Percentiles rank a stretch among this genome's conserved stretches.
These are phyloP conservation scores for Colletotrichum sp. DNA, from an alignment of 2,329 filamentous ascomycete genomes.

Conservation along the genomic window DNA sequence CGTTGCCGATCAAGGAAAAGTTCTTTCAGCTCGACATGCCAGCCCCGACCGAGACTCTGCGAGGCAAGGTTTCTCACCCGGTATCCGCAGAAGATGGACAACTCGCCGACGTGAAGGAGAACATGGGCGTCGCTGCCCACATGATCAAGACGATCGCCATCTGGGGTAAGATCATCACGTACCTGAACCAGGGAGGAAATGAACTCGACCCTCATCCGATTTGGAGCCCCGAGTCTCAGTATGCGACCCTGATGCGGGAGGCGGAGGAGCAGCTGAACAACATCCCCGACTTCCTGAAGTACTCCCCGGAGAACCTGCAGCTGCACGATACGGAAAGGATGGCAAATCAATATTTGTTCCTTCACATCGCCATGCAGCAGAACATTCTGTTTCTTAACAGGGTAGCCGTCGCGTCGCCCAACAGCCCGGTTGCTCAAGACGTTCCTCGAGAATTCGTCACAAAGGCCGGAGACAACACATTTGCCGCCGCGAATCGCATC, in stretches of 20 bases:
- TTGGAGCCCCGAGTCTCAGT: conserved; percentile 83
- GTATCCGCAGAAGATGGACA: conserved; percentile 67
- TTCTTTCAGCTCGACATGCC: conserved; percentile 92
- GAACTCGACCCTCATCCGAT: conserved; percentile 77
- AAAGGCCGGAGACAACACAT: conserved; percentile 75
- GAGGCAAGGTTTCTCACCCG: conserved; percentile 70
- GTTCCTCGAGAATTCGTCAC: conserved; percentile 80
- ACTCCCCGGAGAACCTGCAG: conserved; percentile 81
- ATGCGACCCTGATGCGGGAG: conserved; percentile 71
- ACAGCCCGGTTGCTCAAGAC: conserved; percentile 67
- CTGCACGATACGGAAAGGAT: conserved; percentile 83
- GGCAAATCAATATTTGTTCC: conserved; percentile 89
- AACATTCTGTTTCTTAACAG: conserved; percentile 89
- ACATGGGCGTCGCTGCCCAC: conserved; percentile 94
- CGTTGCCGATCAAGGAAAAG: conserved; percentile 87
- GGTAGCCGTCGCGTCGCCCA: conserved; percentile 77
- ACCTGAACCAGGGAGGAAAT: conserved; percentile 88
- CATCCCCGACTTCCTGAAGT: conserved; percentile 74
- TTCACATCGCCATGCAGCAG: conserved; percentile 90
- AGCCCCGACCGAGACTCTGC: conserved; percentile 81
- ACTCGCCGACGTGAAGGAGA: conserved; percentile 70
- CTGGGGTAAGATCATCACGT: conserved; percentile 89
- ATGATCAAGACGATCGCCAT: conserved; percentile 84
- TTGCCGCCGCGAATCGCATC: conserved; percentile 85
- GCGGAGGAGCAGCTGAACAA: conserved; percentile 71